Evolutionary conservation across 345 rosid genomes (phyloP).

Genomic region (Citrus medica): DNA sequence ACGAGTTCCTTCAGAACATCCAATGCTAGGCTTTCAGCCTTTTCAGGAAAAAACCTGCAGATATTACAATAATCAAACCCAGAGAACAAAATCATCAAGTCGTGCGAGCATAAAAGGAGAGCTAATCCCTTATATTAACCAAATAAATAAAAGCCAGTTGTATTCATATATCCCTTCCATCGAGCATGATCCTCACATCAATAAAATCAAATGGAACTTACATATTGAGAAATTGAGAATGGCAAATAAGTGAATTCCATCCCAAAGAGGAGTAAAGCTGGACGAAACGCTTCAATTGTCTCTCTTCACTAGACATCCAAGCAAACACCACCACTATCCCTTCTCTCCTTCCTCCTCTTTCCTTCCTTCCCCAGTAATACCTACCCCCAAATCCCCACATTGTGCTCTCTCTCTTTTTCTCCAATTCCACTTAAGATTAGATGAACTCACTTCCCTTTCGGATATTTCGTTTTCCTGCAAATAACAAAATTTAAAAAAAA

Average conservation of each 20-base stretch:
- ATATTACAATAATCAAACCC: slow-evolving; percentile 18
- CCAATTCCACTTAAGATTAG: neutral
- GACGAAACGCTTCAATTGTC: slow-evolving; percentile 57
- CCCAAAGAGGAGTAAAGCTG: slow-evolving; percentile 66
- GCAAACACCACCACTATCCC: slow-evolving; percentile 75
- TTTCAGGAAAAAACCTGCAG: slow-evolving; percentile 81
- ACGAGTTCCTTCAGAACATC: slow-evolving; percentile 59
- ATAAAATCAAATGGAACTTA: slow-evolving; percentile 17
- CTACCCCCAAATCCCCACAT: slow-evolving; percentile 92
- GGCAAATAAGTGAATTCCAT: slow-evolving; percentile 81
- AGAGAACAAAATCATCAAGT: neutral
- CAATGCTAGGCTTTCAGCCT: slow-evolving; percentile 64
- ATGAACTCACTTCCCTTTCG: neutral
- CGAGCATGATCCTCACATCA: neutral
- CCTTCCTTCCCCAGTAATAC: slow-evolving; percentile 69
- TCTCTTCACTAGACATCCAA: slow-evolving; percentile 87
- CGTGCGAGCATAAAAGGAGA: neutral
- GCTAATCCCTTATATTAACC: neutral
- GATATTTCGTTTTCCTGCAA: neutral
- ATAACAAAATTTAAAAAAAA: neutral
- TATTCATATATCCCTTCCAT: neutral
- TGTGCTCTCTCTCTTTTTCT: neutral
- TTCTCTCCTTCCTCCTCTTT: slow-evolving; percentile 36
- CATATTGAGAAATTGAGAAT: slow-evolving; percentile 83
- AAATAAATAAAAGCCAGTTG: neutral